Evolutionary conservation across 2,329 filamentous ascomycete species (phyloP), one percentile per base, ranked within the genome.

Genomic region (Pochonia chlamydosporia): DNA sequence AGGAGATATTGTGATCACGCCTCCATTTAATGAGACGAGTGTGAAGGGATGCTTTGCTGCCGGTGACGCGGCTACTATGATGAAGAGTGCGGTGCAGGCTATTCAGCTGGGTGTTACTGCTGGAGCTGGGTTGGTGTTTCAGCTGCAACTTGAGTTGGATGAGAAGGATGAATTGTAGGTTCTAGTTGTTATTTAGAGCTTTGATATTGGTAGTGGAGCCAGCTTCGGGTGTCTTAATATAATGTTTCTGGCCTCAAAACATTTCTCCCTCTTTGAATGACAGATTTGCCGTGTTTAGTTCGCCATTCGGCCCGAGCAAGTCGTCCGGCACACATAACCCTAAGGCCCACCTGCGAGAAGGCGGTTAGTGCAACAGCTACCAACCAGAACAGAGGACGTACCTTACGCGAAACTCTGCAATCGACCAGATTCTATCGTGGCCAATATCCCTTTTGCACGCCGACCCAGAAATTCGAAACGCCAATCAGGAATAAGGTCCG

Each of bases 41-140:
- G 67, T 78, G 1, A 59, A 62, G 3, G 78, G 78, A 0, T 72
- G 76, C 3, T 79, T 75, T 60, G 76, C 76, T 0, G 74, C 65
- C 1, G 79, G 79, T 0, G 78, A 83, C 59, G 71, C 65, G 44
- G 62, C 59, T 10, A 61, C 60, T 9, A 49, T 54, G 48, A 54
- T 67, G 42, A 63, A 56, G 53, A 57, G 56, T 4, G 61, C 59
- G 1, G 20, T 59, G 23, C 49, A 57, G 49, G 67, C 65, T 1
- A 48, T 57, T 44, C 31, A 55, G 4, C 60, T 56, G 56, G 64
- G 64, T 0, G 50, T 49, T 1, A 50, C 65, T 28, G 58, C 55
- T 5, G 64, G 52, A 5, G 49, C 41, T 7, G 65, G 63, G 1
- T 52, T 62, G 49, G 56, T 54, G 20, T 46, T 44, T 24, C 56